Conservation (phyloP, 1,139 yeast genomes). For the Saccharomyces hybrid region DNA sequence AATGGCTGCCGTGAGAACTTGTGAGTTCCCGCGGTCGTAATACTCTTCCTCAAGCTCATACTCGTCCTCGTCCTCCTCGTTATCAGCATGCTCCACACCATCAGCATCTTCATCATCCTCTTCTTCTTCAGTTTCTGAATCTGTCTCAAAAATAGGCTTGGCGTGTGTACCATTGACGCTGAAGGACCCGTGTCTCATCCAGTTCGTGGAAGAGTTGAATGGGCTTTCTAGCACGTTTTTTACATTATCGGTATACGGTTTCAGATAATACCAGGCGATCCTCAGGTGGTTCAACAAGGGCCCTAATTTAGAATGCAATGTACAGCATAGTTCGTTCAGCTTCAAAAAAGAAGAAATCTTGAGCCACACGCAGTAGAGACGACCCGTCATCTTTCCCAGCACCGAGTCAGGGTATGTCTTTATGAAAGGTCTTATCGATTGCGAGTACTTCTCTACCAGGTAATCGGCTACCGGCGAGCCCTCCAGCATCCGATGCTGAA, state of each 20-base stretch:
- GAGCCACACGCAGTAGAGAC: background rate
- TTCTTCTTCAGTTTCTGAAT: background rate
- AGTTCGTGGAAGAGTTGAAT: conserved; percentile 6
- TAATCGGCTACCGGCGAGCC: background rate
- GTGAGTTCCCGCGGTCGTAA: background rate
- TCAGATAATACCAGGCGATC: conserved; percentile 8
- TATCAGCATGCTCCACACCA: conserved; percentile 8
- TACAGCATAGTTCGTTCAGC: background rate
- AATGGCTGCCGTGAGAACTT: background rate
- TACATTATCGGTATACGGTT: conserved; percentile 8
- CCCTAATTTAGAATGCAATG: conserved; percentile 5
- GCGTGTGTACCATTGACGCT: conserved; percentile 1
- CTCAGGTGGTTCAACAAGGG: conserved; percentile 9
- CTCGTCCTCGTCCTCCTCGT: conserved; percentile 8
- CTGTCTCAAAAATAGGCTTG: conserved; percentile 5
- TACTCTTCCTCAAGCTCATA: conserved; percentile 8
- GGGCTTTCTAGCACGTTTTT: conserved; percentile 1
- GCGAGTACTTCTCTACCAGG: background rate
- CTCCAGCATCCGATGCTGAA: background rate
- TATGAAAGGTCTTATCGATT: background rate
- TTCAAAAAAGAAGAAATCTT: background rate
- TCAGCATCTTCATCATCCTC: conserved; percentile 5
- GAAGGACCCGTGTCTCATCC: background rate
- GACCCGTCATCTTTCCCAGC: background rate
- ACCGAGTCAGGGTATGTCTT: background rate